Evolutionary conservation across 2,329 filamentous ascomycete species (phyloP).

Genomic region (Boeremia exigua): DNA sequence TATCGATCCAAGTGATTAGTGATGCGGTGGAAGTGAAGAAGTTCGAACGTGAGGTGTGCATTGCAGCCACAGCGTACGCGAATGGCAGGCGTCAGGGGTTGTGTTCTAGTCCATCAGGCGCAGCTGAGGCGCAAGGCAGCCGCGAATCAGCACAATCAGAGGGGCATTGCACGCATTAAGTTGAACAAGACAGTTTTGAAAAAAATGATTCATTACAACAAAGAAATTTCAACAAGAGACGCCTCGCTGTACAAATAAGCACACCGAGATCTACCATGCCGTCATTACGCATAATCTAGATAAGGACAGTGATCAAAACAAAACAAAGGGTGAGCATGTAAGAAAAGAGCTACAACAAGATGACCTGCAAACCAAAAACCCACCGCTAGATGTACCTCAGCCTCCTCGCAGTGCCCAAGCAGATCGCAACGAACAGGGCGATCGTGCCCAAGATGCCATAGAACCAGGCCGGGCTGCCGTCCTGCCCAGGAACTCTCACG

Average conservation of each 20-base stretch:
- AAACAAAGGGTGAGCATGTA: not conserved
- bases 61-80: too few relatives aligned
- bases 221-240: slow-evolving; percentile 1
- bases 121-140: too few relatives aligned
- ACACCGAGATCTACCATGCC: slow-evolving; percentile 3
- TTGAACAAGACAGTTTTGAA: too few relatives aligned
- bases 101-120: too few relatives aligned
- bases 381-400: slow-evolving; percentile 49
- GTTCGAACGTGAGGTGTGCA: too few relatives aligned
- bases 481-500: slow-evolving; percentile 72
- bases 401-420: slow-evolving; percentile 51
- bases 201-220: not conserved
- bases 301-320: not conserved
- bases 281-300: slow-evolving; percentile 1
- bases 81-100: too few relatives aligned
- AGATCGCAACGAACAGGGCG: slow-evolving; percentile 49
- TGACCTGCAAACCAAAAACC: not conserved
- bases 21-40: too few relatives aligned
- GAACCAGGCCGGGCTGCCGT: slow-evolving; percentile 60
- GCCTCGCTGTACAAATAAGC: slow-evolving; percentile 11
- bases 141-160: too few relatives aligned
- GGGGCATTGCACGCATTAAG: too few relatives aligned
- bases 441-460: slow-evolving; percentile 67
- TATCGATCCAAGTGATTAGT: too few relatives aligned
- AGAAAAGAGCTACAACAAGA: not conserved